phyloP scores from a whole-genome alignment of 345 rosid genomes.

The Capsella bursapastoris region DNA sequence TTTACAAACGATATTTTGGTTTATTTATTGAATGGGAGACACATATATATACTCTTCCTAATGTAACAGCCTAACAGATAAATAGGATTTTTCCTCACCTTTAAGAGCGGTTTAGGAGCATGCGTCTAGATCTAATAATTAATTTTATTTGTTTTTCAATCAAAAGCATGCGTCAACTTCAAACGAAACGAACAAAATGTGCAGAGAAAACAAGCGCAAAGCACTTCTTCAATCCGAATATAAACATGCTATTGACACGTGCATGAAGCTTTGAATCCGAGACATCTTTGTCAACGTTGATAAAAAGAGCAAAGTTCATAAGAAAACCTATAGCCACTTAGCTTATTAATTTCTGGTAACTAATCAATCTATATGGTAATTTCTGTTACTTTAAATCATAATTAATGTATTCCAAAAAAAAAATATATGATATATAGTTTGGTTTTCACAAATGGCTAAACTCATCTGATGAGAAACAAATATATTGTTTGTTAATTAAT shows the following conservation, averaged over 20 bases:
- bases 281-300: constrained; percentile 27
- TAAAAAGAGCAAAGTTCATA: constrained; percentile 25
- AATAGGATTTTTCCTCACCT: constrained; percentile 14
- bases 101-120: constrained; percentile 34
- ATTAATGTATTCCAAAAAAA: not conserved
- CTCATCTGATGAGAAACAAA: not conserved
- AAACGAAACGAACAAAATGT: constrained; percentile 3
- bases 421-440: not conserved
- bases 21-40: not conserved
- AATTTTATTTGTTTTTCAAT: constrained; percentile 3
- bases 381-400: constrained; percentile 9
- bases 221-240: constrained; percentile 2
- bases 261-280: constrained; percentile 27
- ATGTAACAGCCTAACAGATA: constrained; percentile 28
- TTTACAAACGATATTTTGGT: not conserved
- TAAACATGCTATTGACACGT: constrained; percentile 41
- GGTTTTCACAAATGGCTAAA: not conserved
- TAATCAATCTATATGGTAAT: constrained; percentile 30
- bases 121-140: constrained; percentile 29
- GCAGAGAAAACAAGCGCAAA: constrained; percentile 21
- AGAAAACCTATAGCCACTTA: constrained; percentile 18
- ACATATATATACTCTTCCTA: constrained; percentile 19
- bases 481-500: not conserved
- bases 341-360: constrained; percentile 7
- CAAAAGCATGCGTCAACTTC: constrained; percentile 40